Percentiles rank a stretch among this genome's conserved stretches.
These are phyloP conservation scores for Pyrenophora tritici-repentis DNA, from an alignment of 2,329 filamentous ascomycete genomes.

Conservation along the genomic window DNA sequence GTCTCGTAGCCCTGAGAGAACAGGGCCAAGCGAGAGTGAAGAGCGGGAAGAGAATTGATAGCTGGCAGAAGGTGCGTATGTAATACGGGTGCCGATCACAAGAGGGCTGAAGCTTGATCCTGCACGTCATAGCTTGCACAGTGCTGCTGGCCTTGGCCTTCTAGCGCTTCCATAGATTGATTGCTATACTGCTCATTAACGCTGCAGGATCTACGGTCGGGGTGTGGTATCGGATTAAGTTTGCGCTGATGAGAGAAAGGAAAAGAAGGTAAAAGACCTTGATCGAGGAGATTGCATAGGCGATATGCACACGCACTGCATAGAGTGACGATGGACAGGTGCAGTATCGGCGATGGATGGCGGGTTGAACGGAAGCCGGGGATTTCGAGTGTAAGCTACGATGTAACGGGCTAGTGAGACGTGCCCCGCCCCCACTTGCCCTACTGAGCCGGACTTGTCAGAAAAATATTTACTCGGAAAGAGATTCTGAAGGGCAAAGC, in stretches of 20 bases:
- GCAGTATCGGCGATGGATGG: conserved; percentile 2
- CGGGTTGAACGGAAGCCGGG: not conserved
- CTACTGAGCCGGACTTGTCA: conserved; percentile 11
- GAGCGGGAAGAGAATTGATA: no score
- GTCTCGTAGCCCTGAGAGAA: not conserved
- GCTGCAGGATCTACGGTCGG: conserved; percentile 24
- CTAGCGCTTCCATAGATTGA: conserved; percentile 20
- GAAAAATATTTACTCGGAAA: conserved; percentile 19
- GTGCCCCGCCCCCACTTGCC: conserved; percentile 26
- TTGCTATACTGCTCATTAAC: conserved; percentile 13
- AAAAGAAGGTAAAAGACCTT: conserved; percentile 8
- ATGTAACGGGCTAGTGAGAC: conserved; percentile 4
- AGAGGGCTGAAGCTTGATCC: conserved; percentile 2
- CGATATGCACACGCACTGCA: conserved; percentile 5
- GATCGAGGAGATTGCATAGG: conserved; percentile 6
- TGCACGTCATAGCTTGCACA: conserved; percentile 18
- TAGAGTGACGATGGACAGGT: conserved; percentile 6
- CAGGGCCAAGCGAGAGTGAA: not conserved
- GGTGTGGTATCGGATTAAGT: conserved; percentile 14
- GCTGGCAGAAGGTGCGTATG: not conserved
- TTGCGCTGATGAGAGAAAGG: conserved; percentile 10
- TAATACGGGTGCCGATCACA: conserved; percentile 1
- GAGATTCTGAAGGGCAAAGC: conserved; percentile 2
- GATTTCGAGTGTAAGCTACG: conserved; percentile 3
- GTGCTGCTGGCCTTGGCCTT: conserved; percentile 12